Base-by-base conservation (phyloP, 2,329 filamentous ascomycete genomes). In the Coleophoma crateriformis region DNA sequence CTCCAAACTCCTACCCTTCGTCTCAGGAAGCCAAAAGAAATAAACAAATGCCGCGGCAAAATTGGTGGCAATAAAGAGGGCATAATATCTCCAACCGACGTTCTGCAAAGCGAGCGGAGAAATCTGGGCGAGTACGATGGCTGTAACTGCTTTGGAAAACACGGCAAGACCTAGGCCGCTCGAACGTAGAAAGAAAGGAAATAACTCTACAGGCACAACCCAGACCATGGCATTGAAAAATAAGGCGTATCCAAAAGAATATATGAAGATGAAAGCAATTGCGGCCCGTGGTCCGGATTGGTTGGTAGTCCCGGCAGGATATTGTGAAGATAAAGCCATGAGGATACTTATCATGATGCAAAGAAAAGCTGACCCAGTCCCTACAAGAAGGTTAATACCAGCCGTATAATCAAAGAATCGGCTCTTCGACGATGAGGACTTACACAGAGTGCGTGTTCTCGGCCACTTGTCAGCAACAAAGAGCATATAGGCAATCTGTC, bases 1-100 rank as follows among this genome's bases (percentile, higher is more conserved):
- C 66, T 87, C 84, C 39, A 87, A 74, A 1, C 76, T 79, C 17
- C 86, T 71, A 39, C 81, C 82, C 67, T 85, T 85, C 45, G 84
- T 87, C 69, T 86, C 83, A 53, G 82, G 81, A 53, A 87, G 70
- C 61, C 79, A 75, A 57, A 70, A 60, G 39, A 62, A 69, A 27
- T 68, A 69, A 6, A 69, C 54, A 5, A 65, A 52, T 0, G 67
- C 68, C 1, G 61, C 58, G 0, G 46, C 54, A 12, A 64, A 39
- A 33, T 64, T 61, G 0, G 50, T 59, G 7, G 59, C 60, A 47
- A 71, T 70, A 52, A 71, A 67, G 1, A 71, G 56, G 3, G 65
- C 59, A 50, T 71, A 71, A 51, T 68, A 71, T 46, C 62, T 67
- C 68, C 68, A 71, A 5, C 62, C 55, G 8, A 71, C 64, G 33